Evolutionary conservation across 495 filamentous ascomycete genomes (phyloP), one percentile per base, ranked within the genome.

Genomic region (Xylaria scruposa): DNA sequence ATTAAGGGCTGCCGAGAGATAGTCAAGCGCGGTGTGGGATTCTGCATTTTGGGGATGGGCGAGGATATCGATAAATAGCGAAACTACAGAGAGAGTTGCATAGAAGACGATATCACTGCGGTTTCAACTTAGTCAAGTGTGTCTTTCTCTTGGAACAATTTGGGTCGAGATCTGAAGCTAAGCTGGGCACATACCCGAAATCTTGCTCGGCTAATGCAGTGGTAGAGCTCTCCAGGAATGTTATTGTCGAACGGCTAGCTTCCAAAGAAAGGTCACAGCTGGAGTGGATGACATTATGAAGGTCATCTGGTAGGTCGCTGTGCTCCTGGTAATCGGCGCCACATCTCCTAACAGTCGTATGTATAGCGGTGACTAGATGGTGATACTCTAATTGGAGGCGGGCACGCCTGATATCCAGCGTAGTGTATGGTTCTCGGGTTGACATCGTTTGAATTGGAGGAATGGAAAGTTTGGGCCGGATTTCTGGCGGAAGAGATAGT

Each of bases 261-360:
- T 73, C 71, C 17, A 73, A 36, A 1, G 71, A 69, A 21, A 73
- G 64, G 10, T 73, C 71, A 21, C 58, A 54, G 54, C 71, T 70
- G 3, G 71, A 73, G 36, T 73, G 71, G 10, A 73, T 73, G 26
- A 58, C 66, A 12, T 24, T 73, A 36, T 73, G 71, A 29, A 73
- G 54, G 31, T 70, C 66, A n/a, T 73, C 71, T 12, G 71, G 71
- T 10, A 63, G 36, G 59, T 58, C 46, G 10, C 21, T 53, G 15
- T 68, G 19, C 2, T 42, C 54, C 31, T 17, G 40, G n/a, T 49
- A 51, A 17, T 64, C 31, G 9, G 71, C 71, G 10, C 71, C 71
- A 56, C 54, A 68, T 70, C 71, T 73, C 31, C 71, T 69, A 17
- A 69, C 71, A 38, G 65, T 36, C 6, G 66, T 69, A 17, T 73